Evolutionary conservation across 306 rosid genomes (phyloP), one percentile per base, ranked within the genome.

Genomic region (Prunus mongolica): DNA sequence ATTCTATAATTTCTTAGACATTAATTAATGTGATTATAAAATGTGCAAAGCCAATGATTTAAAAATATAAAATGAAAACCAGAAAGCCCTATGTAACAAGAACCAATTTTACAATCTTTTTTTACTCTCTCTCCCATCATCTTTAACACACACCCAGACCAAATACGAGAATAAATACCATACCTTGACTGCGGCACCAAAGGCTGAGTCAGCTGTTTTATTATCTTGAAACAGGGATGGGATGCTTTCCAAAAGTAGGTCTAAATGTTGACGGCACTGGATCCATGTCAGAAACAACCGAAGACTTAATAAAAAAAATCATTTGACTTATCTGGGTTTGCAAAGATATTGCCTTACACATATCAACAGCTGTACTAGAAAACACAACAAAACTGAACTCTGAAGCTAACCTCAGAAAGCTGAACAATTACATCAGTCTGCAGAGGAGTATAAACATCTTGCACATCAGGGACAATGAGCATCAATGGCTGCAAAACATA

Each of bases 381-480:
- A 38, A 41, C 16, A 30, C 46, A 27, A 62, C 44, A 38, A 41
- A 66, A 38, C 74, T 71, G 41, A 54, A 71, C 14, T 52, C 12
- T 20, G 12, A 38, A 54, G 74, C 90, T 82, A 63, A 95, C 99
- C 99, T 95, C 99, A 54, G 97, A 82, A 80, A 95, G 88, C 41
- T 87, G 92, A 75, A 95, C 99, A 79, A 92, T 84, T 76, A 95
- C 93, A 75, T 92, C 98, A 76, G 96, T 88, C 86, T 92, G 86
- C 84, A 95, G 80, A 49, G 98, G 98, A 78, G 98, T 95, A 86
- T 92, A 95, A 72, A 95, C 97, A 82, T 95, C 98, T 90, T 88
- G 97, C 76, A 92, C 90, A 79, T 95, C 97, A 71, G 99, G 99
- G 79, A 95, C 97, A 74, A 95, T 90, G 69, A 95, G 97, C 99